A percentile compares a stretch with the other conserved stretches of the same genome.
phyloP scores from a whole-genome alignment of 225 moss, liverwort and hornwort species.

The Antitrichia curtipendula region DNA sequence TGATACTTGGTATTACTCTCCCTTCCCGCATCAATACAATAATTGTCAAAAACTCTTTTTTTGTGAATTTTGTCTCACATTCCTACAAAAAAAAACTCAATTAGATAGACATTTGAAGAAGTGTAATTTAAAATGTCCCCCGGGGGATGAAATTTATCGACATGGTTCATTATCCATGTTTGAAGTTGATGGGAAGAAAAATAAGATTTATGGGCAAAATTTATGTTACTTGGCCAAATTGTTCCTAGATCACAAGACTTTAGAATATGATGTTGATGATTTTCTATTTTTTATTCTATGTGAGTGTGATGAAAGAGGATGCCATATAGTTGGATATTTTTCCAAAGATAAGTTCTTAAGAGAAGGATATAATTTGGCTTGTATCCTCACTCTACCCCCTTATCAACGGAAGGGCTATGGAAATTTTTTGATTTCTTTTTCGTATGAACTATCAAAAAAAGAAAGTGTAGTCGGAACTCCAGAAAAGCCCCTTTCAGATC shows the following conservation, averaged over 20 bases:
- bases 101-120: constrained; percentile 52
- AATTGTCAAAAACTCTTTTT: constrained; percentile 51
- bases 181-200: constrained; percentile 27
- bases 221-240: constrained; percentile 64
- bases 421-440: background rate
- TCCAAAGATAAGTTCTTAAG: constrained; percentile 74
- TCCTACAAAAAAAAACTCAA: constrained; percentile 58
- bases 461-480: background rate
- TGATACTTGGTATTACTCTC: constrained; percentile 64
- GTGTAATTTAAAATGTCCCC: constrained; percentile 55
- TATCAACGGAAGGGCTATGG: background rate
- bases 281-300: constrained; percentile 59
- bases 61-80: constrained; percentile 62
- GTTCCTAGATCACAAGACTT: constrained; percentile 60
- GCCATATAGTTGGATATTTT: constrained; percentile 74
- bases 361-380: constrained; percentile 59
- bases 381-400: background rate
- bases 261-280: constrained; percentile 52
- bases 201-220: background rate
- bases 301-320: constrained; percentile 33
- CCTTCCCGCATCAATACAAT: constrained; percentile 36
- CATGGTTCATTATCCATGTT: constrained; percentile 55
- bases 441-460: background rate
- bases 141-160: constrained; percentile 56
- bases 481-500: background rate